Evolutionary conservation across 441 rosid genomes (phyloP).

Genomic region (Omphalea diandra): DNA sequence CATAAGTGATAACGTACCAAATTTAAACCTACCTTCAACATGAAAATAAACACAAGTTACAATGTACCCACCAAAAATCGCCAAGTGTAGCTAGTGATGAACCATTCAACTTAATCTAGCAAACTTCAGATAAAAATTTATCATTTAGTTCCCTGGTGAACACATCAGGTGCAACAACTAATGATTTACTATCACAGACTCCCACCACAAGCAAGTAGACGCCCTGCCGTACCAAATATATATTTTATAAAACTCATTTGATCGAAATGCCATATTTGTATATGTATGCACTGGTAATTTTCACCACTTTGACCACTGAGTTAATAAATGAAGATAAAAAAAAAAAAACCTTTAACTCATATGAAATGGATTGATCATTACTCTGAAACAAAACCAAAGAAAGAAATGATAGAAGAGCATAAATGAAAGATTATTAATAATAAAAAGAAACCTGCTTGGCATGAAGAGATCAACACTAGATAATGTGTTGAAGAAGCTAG

Average conservation of each 20-base stretch:
- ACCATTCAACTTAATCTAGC: conserved; percentile 55
- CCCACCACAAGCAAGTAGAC: conserved; percentile 76
- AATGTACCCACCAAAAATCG: conserved; percentile 40
- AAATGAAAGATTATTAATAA: background rate
- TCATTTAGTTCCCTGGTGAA: conserved; percentile 54
- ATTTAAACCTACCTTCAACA: conserved; percentile 8
- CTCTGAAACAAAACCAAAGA: background rate
- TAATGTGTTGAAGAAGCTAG: conserved; percentile 75
- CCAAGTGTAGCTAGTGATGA: conserved; percentile 45
- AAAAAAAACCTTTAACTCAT: background rate
- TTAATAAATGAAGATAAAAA: background rate
- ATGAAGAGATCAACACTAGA: conserved; percentile 86
- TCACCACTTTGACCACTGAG: background rate
- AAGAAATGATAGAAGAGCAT: background rate
- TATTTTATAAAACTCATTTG: too few relatives aligned
- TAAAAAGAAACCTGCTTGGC: conserved; percentile 51
- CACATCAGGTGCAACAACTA: conserved; percentile 52
- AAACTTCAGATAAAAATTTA: conserved; percentile 49
- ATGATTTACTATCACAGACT: conserved; percentile 70
- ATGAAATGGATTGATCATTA: background rate
- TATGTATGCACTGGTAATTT: background rate
- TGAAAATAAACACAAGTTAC: background rate
- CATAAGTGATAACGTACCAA: background rate
- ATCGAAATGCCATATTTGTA: too few relatives aligned
- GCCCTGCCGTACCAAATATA: conserved; percentile 46